Conservation (phyloP, 2,329 filamentous ascomycete species). For the Diaporthe longicolla region DNA sequence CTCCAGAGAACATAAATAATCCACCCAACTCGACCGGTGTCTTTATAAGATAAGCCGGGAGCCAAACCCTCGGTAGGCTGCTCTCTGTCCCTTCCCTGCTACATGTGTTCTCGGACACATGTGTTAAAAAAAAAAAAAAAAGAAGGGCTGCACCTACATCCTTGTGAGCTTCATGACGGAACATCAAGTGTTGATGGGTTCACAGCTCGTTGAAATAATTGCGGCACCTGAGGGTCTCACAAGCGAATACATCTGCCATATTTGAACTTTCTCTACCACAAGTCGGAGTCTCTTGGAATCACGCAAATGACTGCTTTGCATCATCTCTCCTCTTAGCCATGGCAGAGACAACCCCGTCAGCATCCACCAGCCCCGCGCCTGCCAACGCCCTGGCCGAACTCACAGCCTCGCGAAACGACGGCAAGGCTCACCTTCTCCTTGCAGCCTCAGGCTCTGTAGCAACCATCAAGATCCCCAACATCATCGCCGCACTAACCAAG, state of each 20-base stretch:
- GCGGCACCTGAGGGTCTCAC: neutral
- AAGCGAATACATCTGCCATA: neutral
- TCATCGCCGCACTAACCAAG: conserved; percentile 69
- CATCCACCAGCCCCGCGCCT: neutral
- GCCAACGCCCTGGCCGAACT: conserved; percentile 34
- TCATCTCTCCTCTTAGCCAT: neutral
- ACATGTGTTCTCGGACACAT: neutral
- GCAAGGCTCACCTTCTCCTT: conserved; percentile 42
- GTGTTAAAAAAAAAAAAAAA: too few relatives aligned
- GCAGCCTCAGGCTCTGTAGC: conserved; percentile 73
- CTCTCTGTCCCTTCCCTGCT: too few relatives aligned
- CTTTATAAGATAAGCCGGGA: neutral
- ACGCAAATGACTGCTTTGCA: too few relatives aligned
- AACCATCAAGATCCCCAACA: conserved; percentile 84
- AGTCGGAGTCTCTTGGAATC: neutral
- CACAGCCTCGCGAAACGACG: conserved; percentile 31
- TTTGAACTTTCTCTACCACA: too few relatives aligned
- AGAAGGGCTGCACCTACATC: neutral
- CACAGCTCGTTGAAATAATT: neutral
- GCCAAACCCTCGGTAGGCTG: neutral
- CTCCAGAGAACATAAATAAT: neutral
- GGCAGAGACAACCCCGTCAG: conserved; percentile 12
- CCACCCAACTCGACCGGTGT: neutral
- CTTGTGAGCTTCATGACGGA: neutral
- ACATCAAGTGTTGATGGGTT: neutral